phyloP scores from a whole-genome alignment of 2,329 filamentous ascomycete species.

The Monosporascus sp. region DNA sequence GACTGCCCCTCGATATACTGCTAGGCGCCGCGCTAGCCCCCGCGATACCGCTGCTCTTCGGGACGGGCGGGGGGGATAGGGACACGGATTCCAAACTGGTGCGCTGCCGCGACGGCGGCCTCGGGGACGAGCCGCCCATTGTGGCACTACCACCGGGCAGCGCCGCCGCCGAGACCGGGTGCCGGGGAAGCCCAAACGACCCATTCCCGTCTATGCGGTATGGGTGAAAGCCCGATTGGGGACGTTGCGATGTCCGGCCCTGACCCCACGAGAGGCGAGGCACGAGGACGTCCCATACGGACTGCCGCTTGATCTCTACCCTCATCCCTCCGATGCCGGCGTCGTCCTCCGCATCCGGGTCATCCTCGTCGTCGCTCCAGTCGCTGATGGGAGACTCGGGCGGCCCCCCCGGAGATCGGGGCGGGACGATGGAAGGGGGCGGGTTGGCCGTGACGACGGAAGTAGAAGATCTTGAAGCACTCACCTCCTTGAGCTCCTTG shows the following conservation, averaged over 20 bases:
- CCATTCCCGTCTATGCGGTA: slow-evolving; percentile 9
- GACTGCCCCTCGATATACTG: slow-evolving; percentile 10
- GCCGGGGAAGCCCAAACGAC: slow-evolving; percentile 9
- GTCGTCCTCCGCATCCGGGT: slow-evolving; percentile 8
- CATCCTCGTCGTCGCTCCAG: slow-evolving; percentile 9
- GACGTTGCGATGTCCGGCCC: neutral
- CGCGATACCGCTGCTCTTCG: neutral
- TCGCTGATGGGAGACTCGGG: slow-evolving; percentile 4
- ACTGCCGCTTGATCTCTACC: slow-evolving; percentile 17
- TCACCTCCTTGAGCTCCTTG: slow-evolving; percentile 55
- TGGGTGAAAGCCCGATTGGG: slow-evolving; percentile 13
- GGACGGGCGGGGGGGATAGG: neutral
- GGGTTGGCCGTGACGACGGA: neutral
- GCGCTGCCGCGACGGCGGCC: neutral
- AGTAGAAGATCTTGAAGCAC: slow-evolving; percentile 23
- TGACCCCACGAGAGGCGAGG: slow-evolving; percentile 9
- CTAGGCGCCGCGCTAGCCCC: neutral
- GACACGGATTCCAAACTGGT: neutral
- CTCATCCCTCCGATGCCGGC: slow-evolving; percentile 10
- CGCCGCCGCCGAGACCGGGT: slow-evolving; percentile 5
- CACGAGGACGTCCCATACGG: slow-evolving; percentile 16
- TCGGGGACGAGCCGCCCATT: neutral
- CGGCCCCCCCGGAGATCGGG: neutral
- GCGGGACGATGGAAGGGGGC: neutral
- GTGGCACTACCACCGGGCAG: slow-evolving; percentile 1